Base-by-base conservation (phyloP, 108 stramenopile species). In the Cylindrotheca fusiformis region DNA sequence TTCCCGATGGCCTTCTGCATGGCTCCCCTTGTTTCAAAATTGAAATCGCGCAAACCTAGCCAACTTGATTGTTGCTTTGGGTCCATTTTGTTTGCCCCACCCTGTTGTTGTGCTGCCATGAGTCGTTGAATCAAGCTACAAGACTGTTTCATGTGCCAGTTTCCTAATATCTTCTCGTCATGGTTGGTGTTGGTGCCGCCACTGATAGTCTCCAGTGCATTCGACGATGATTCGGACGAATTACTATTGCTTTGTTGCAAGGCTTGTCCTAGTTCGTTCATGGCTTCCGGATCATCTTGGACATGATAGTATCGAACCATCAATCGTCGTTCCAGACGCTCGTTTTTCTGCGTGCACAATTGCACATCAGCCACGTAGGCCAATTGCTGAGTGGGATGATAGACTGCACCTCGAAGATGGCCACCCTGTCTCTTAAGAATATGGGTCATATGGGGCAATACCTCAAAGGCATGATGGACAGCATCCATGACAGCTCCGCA, bases 351-450 rank as follows among this genome's bases (percentile, higher is more conserved):
- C 47, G 88, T 87, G 28, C 85, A 85, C 6, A 93, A 55, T 63
- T 93, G 92, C 18, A 73, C 59, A 74, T 93, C 92, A n/a, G 82
- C 78, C 18, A 86, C 59, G 58, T 77, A 89, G 24, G 87, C 79
- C 32, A 84, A 74, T 54, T 60, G 29, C 27, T 65, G 20, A 20
- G 47, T 21, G 5, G 69, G 21, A 28, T 25, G 56, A 45, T 54
- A 68, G 24, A 67, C 78, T 3, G 58, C 57, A 18, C 57, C 72
- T 47, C 77, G 74, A 52, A 86, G 63, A 62, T 82, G 84, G 4
- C 80, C 84, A 28, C 84, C 84, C 49, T 85, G 84, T 48, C 84
- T 80, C 28, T 79, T 76, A n/a, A 71, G 22, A 22, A 84, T 52
- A 45, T 61, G 65, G 51, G 52, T 55, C 47, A 55, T 46, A 19